These are phyloP conservation scores for Pestalotiopsis sp. DNA, from an alignment of 2,329 filamentous ascomycete genomes.

Conservation along the genomic window DNA sequence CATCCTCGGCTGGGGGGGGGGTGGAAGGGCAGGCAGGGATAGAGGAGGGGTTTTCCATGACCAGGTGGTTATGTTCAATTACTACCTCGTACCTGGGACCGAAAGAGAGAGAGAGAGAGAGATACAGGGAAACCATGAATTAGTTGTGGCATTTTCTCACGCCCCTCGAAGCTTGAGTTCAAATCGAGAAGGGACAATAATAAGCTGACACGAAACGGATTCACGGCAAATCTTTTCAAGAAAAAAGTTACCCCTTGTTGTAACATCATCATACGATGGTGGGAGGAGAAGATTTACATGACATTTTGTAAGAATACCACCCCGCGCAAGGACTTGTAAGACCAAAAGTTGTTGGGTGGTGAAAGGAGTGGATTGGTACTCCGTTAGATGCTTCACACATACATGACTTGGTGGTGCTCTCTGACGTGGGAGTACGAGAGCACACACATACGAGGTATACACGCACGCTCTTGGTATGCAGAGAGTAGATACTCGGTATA, in stretches of 20 bases:
- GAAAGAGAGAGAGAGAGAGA: no score
- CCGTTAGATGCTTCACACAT: no score
- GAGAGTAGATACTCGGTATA: no score
- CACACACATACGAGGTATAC: no score
- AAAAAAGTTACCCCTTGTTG: not conserved
- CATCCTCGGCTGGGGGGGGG: not conserved
- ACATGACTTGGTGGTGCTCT: no score
- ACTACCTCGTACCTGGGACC: not conserved
- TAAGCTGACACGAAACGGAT: not conserved
- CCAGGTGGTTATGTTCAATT: not conserved
- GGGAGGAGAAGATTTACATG: not conserved
- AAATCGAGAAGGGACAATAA: not conserved
- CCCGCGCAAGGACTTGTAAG: not conserved
- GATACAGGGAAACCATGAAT: not conserved
- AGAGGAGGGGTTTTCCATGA: not conserved
- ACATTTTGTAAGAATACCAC: not conserved
- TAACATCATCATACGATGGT: not conserved
- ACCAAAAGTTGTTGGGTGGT: not conserved
- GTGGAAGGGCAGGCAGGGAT: not conserved
- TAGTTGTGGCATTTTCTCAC: not conserved
- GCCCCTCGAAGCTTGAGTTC: not conserved
- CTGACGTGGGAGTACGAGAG: no score
- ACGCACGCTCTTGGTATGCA: no score
- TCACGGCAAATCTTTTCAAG: not conserved
- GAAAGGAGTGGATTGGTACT: no score